These are phyloP conservation scores for Candida mesenterica DNA, from an alignment of 1,139 yeast genomes.

Conservation along the genomic window DNA sequence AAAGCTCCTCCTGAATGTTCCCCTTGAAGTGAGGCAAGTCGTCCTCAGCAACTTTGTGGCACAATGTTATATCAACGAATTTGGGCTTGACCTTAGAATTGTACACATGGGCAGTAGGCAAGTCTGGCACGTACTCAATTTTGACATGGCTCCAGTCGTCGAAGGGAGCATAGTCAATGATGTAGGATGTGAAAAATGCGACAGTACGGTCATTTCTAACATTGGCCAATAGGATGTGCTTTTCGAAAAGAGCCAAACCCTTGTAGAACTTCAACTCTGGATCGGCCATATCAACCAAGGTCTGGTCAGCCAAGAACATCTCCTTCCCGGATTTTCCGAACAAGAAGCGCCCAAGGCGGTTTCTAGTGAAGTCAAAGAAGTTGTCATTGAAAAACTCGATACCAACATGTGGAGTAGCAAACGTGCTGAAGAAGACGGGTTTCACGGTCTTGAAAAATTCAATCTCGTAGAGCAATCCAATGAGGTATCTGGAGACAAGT, in stretches of 20 bases:
- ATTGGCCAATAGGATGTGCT: constrained; percentile 66
- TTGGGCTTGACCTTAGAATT: constrained; percentile 44
- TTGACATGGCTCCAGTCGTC: constrained; percentile 40
- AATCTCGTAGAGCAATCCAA: constrained; percentile 60
- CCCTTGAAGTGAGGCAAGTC: constrained; percentile 20
- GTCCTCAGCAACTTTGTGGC: constrained; percentile 18
- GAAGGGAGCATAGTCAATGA: constrained; percentile 51
- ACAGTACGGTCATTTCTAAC: constrained; percentile 69
- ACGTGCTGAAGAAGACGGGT: constrained; percentile 70
- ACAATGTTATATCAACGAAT: constrained; percentile 51
- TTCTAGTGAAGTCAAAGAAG: constrained; percentile 47
- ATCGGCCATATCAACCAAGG: constrained; percentile 52
- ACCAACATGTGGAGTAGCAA: constrained; percentile 93
- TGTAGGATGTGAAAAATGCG: constrained; percentile 52
- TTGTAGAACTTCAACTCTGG: constrained; percentile 49
- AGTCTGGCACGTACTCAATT: constrained; percentile 37
- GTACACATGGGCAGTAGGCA: constrained; percentile 36
- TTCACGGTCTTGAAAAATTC: constrained; percentile 57
- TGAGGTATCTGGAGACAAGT: constrained; percentile 55
- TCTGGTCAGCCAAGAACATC: constrained; percentile 54
- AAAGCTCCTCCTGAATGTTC: constrained; percentile 41
- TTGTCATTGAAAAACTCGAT: constrained; percentile 48
- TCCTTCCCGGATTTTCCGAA: constrained; percentile 77
- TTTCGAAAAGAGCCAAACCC: constrained; percentile 58
- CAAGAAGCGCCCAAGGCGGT: constrained; percentile 57